phyloP scores from a whole-genome alignment of 768 basidiomycete genomes.

The Sporobolomyces roseus region DNA sequence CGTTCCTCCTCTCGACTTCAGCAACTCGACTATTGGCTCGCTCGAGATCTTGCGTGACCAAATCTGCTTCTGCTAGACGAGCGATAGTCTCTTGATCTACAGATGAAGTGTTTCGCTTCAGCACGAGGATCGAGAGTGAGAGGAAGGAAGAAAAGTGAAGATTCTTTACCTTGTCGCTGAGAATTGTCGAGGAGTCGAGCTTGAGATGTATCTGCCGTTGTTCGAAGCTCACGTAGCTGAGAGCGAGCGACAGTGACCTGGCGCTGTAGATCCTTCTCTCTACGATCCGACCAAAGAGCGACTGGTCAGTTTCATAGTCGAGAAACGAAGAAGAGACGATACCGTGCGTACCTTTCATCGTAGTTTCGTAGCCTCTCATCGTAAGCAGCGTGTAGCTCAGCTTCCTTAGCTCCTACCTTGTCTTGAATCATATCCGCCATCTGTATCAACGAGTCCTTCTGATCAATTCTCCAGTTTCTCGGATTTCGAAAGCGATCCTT shows the following conservation, averaged over 20 bases:
- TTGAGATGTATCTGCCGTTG: conserved; percentile 86
- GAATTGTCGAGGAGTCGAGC: conserved; percentile 87
- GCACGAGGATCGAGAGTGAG: background rate
- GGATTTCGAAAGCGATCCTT: too few relatives aligned
- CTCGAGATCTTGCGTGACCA: conserved; percentile 89
- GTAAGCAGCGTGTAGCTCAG: conserved; percentile 92
- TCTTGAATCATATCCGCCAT: conserved; percentile 94
- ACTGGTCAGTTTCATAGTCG: too few relatives aligned
- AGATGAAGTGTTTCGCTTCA: background rate
- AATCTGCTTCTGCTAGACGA: conserved; percentile 86
- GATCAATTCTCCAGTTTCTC: background rate
- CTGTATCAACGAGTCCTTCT: conserved; percentile 51
- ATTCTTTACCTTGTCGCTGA: conserved; percentile 74
- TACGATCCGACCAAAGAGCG: conserved; percentile 45
- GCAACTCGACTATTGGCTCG: conserved; percentile 91
- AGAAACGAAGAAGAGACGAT: background rate
- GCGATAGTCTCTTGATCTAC: conserved; percentile 86
- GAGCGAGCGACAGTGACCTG: conserved; percentile 81
- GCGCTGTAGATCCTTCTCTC: conserved; percentile 88
- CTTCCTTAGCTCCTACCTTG: conserved; percentile 85
- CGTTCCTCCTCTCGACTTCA: conserved; percentile 88
- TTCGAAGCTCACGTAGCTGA: conserved; percentile 83
- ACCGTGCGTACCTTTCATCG: conserved; percentile 71
- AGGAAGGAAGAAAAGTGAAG: background rate
- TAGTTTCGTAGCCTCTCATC: conserved; percentile 95